Conservation (phyloP, 345 rosid species). For the Citropsis articulata region DNA sequence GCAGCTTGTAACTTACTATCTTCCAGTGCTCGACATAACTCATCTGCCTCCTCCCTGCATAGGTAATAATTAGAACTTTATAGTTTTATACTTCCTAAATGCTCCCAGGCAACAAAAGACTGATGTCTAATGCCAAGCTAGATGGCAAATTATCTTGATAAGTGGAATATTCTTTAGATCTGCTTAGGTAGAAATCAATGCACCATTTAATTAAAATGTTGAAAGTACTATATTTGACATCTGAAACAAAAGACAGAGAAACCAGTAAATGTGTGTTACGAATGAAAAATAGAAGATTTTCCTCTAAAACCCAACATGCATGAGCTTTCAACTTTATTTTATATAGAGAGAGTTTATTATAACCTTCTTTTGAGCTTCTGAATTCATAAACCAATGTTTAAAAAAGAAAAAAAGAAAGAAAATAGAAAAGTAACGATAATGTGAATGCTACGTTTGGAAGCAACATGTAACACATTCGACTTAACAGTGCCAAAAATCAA, state of each 20-base stretch:
- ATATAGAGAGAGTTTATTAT: neutral
- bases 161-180: neutral
- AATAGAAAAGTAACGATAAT: too few species aligned
- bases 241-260: neutral
- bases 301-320: neutral
- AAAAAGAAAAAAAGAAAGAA: too few species aligned
- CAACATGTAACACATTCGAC: too few species aligned
- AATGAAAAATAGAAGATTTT: neutral
- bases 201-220: neutral
- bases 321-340: neutral
- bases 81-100: neutral
- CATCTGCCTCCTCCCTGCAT: slow-evolving; percentile 82
- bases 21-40: slow-evolving; percentile 71
- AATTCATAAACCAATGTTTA: neutral
- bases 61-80: neutral
- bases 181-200: neutral
- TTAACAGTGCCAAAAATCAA: too few species aligned
- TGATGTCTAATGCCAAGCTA: neutral
- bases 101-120: neutral
- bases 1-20: slow-evolving; percentile 51
- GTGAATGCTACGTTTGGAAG: too few species aligned
- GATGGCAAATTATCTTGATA: neutral
- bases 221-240: neutral
- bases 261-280: neutral
- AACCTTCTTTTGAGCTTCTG: neutral